Base-by-base conservation (phyloP, 2,329 filamentous ascomycete species). In the Fusarium cyanostomum region DNA sequence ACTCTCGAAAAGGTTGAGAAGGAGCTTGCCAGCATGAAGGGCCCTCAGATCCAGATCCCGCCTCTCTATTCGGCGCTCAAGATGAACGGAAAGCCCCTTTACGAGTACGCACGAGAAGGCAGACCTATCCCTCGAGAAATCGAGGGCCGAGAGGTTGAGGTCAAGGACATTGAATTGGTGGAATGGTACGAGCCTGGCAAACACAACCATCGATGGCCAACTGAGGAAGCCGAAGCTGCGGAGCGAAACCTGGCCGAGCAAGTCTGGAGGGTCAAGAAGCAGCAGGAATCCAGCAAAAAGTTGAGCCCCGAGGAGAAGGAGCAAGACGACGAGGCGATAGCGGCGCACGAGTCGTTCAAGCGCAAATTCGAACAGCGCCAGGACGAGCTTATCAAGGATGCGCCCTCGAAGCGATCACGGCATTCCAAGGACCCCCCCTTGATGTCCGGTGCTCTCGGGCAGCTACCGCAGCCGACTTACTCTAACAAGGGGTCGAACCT, bases 41-140 rank as follows among this genome's bases (percentile, higher is more conserved):
- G 95, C 13, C 90, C 90, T 68, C 92, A 92, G 71, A 89, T 91
- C 80, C 95, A 99, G 80, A 89, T 92, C 67, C 95, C 95, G 33
- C 94, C 94, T 7, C 86, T 99, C 16, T 99, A 94, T 77, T 97
- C 92, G 27, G 95, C 95, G 9, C 82, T 98, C 61, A 94, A 94
- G 76, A 92, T 97, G 76, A 87, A 97, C 67, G 95, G 95, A 3
- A 97, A 97, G 81, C 91, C 92, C 30, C 83, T 97, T 44, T 99
- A 99, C 75, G 94, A 99, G 78, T 98, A 98, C 77, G 95, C 95
- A 16, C 85, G 95, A 44, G 92, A 94, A 74, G 95, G 95, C 13
- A 92, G 90, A 72, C 87, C 92, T 31, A 89, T 97, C 13, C 95
- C 95, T 0, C 83, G 90, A 53, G 90, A 96, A 74, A 95, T 99